phyloP scores from a whole-genome alignment of 2,329 filamentous ascomycete genomes.

The Aureobasidium sp. region DNA sequence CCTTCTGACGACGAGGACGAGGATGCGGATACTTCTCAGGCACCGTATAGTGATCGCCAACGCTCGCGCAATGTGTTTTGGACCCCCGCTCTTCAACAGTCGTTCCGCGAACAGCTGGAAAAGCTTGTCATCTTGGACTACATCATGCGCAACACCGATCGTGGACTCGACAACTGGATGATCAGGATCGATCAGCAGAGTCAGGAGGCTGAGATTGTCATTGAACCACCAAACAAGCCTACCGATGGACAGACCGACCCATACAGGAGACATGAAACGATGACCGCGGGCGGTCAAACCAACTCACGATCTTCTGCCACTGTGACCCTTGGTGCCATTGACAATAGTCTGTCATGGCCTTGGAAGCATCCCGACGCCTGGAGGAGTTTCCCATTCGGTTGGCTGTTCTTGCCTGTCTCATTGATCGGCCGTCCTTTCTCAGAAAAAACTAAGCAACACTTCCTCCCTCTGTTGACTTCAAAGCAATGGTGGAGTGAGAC shows the following conservation, averaged over 20 bases:
- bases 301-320: constrained; percentile 18
- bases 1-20: constrained; percentile 49
- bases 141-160: constrained; percentile 97
- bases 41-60: constrained; percentile 19
- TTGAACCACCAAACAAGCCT: constrained; percentile 67
- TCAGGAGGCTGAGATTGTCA: constrained; percentile 76
- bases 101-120: constrained; percentile 90
- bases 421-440: constrained; percentile 95
- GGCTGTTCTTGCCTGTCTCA: constrained; percentile 94
- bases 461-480: constrained; percentile 89
- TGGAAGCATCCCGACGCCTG: constrained; percentile 97
- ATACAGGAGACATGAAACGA: constrained; percentile 61
- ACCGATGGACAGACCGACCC: constrained; percentile 28
- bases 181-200: constrained; percentile 86
- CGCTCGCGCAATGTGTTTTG: constrained; percentile 59
- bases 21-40: constrained; percentile 24
- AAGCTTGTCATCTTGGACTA: constrained; percentile 97
- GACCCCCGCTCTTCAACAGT: constrained; percentile 82
- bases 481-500: constrained; percentile 97
- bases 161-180: constrained; percentile 99
- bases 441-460: constrained; percentile 86
- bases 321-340: constrained; percentile 75
- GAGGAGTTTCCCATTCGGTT: constrained; percentile 92
- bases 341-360: constrained; percentile 96
- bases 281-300: constrained; percentile 63